Conservation (phyloP, 768 basidiomycete species). For the Strobilomyces dryophilus region DNA sequence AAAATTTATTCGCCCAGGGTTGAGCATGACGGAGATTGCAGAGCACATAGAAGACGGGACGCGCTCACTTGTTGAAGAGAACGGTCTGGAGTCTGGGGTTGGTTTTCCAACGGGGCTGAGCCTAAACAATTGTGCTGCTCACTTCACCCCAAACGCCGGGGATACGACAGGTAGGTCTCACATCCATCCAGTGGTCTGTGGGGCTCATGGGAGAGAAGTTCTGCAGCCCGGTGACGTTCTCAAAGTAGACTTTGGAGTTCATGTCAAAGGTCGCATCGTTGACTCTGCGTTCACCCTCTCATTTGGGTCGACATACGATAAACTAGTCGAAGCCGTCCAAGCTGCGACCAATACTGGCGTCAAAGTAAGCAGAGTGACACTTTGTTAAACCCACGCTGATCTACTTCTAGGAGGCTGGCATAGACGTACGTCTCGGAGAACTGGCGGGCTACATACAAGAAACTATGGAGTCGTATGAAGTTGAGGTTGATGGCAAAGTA, state of each 20-base stretch:
- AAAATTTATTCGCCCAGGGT: slow-evolving; percentile 83
- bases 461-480: slow-evolving; percentile 98
- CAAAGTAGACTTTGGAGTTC: slow-evolving; percentile 97
- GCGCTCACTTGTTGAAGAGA: slow-evolving; percentile 87
- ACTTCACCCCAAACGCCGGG: slow-evolving; percentile 93
- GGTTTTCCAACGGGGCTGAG: slow-evolving; percentile 97
- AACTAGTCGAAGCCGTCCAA: slow-evolving; percentile 83
- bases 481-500: slow-evolving; percentile 82
- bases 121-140: slow-evolving; percentile 92
- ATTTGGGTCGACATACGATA: slow-evolving; percentile 88
- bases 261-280: slow-evolving; percentile 90
- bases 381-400: slow-evolving; percentile 4
- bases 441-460: slow-evolving; percentile 92
- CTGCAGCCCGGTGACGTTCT: slow-evolving; percentile 81
- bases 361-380: slow-evolving; percentile 45
- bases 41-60: slow-evolving; percentile 91
- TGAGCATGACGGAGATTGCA: slow-evolving; percentile 92
- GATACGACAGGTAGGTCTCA: slow-evolving; percentile 67
- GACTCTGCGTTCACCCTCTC: slow-evolving; percentile 95
- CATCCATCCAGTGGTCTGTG: neutral
- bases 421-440: slow-evolving; percentile 91
- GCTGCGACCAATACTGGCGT: slow-evolving; percentile 94
- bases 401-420: slow-evolving; percentile 78
- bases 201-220: slow-evolving; percentile 44
- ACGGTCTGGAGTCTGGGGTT: slow-evolving; percentile 78